These are phyloP conservation scores for Brachypodium distachyon DNA, from an alignment of 202 grass and related monocot species.

Conservation along the genomic window DNA sequence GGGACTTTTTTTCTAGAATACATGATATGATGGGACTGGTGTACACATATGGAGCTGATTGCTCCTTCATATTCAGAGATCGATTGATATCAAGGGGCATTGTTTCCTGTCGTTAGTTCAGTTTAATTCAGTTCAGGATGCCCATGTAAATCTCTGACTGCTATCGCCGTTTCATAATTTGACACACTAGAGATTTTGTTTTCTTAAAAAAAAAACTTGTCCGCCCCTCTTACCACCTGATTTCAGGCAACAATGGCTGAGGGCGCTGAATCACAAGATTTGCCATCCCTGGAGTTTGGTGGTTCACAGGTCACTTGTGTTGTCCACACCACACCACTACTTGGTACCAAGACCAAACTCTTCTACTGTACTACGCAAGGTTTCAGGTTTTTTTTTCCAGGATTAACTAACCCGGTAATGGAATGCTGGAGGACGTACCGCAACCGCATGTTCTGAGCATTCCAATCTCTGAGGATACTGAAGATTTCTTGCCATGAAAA, in stretches of 20 bases:
- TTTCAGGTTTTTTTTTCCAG: no score
- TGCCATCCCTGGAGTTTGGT: background rate
- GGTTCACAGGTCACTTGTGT: background rate
- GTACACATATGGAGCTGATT: background rate
- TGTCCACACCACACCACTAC: background rate
- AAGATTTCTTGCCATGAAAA: no score
- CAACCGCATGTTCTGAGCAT: no score
- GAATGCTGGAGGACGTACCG: no score
- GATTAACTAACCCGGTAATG: no score
- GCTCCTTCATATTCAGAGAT: background rate
- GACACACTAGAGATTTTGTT: background rate
- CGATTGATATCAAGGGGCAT: background rate
- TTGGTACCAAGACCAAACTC: no score
- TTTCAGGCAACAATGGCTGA: background rate
- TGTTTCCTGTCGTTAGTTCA: background rate
- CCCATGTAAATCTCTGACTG: background rate
- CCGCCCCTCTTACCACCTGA: background rate
- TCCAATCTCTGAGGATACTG: no score
- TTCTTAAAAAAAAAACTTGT: no score
- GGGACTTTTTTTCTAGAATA: no score
- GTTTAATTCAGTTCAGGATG: background rate
- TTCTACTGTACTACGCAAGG: no score
- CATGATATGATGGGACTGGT: no score
- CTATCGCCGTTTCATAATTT: background rate
- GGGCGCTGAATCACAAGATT: background rate